phyloP scores from a whole-genome alignment of 2,329 filamentous ascomycete genomes.

The Allantophomopsis cytisporea region DNA sequence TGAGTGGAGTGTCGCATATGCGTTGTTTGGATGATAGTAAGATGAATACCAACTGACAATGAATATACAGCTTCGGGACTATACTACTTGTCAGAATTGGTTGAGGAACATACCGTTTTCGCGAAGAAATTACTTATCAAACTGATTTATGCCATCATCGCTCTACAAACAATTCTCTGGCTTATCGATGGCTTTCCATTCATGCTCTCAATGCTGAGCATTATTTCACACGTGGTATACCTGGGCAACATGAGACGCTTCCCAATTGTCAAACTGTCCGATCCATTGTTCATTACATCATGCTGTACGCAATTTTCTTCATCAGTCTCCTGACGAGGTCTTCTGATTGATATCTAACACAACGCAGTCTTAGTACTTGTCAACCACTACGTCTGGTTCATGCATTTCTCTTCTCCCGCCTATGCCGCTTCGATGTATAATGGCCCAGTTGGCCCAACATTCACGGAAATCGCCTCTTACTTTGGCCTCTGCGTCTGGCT shows the following conservation, averaged over 20 bases:
- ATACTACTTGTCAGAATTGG: conserved; percentile 95
- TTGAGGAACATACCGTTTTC: conserved; percentile 92
- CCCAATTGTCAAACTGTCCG: conserved; percentile 69
- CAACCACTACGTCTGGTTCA: conserved; percentile 96
- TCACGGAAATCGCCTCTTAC: conserved; percentile 90
- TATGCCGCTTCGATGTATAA: conserved; percentile 48
- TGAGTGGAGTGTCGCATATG: conserved; percentile 2
- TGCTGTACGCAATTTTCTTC: conserved; percentile 47
- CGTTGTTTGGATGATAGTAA: background rate
- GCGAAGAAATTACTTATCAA: conserved; percentile 76
- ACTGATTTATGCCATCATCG: conserved; percentile 74
- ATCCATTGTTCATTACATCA: conserved; percentile 75
- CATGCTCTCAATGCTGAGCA: conserved; percentile 57
- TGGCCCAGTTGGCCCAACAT: conserved; percentile 54
- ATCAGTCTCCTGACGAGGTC: background rate
- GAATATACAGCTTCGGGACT: conserved; percentile 65
- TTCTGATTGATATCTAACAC: too few relatives aligned
- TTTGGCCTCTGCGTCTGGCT: conserved; percentile 97
- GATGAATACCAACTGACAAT: conserved; percentile 1
- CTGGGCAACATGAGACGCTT: conserved; percentile 69
- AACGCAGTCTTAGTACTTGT: conserved; percentile 59
- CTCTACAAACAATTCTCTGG: conserved; percentile 59
- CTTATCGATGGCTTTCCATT: conserved; percentile 80
- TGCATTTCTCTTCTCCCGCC: conserved; percentile 62
- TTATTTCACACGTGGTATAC: conserved; percentile 75